phyloP scores from a whole-genome alignment of 768 basidiomycete species.

The Clathrus columnatus region DNA sequence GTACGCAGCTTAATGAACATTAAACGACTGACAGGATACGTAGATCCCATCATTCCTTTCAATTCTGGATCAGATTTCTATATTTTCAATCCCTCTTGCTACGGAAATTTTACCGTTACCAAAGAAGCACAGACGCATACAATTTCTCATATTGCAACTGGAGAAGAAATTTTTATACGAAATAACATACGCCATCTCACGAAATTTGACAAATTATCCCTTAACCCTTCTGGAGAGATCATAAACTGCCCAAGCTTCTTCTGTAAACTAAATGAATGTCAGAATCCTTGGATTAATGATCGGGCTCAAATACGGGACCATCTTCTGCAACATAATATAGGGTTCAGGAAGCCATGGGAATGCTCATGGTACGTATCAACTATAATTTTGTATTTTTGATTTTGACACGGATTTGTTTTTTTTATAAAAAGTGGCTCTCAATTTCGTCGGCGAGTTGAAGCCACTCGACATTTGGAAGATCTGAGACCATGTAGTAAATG shows the following conservation, averaged over 20 bases:
- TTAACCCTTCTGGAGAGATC: too few species aligned
- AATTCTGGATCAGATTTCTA: too few species aligned
- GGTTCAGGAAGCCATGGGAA: slow-evolving; percentile 1
- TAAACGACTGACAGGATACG: too few species aligned
- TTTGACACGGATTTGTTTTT: background rate
- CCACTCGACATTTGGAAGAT: slow-evolving; percentile 6
- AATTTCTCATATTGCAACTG: too few species aligned
- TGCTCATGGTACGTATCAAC: background rate
- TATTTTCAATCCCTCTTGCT: too few species aligned
- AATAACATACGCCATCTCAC: too few species aligned
- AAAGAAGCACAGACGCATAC: too few species aligned
- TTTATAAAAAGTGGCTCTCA: background rate
- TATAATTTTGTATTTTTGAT: background rate
- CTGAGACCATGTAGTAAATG: slow-evolving; percentile 3
- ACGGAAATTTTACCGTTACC: too few species aligned
- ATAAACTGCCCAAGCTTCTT: background rate
- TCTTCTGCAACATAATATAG: background rate
- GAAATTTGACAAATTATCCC: too few species aligned
- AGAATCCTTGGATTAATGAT: background rate
- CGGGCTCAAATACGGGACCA: background rate
- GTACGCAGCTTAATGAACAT: too few species aligned
- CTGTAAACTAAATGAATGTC: background rate
- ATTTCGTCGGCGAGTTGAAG: slow-evolving; percentile 6
- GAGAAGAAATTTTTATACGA: too few species aligned
- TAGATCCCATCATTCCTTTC: too few species aligned